Conservation (phyloP, 768 basidiomycete species). For the Boletellus emodensis region DNA sequence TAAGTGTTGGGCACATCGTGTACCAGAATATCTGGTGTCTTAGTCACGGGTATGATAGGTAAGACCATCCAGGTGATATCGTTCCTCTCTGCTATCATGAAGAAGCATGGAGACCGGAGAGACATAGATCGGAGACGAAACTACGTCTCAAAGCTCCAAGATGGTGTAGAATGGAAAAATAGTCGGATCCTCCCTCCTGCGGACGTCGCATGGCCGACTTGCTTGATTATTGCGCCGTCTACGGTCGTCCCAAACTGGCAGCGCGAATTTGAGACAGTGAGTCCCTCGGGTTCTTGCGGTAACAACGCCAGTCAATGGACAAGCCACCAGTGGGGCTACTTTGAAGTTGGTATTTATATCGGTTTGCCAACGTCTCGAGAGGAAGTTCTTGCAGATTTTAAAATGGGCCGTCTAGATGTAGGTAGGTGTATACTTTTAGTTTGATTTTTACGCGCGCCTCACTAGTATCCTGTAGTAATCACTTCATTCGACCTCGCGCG, state of each 20-base stretch:
- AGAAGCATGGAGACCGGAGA: constrained; percentile 59
- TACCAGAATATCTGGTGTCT: not conserved
- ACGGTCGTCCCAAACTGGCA: constrained; percentile 87
- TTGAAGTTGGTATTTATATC: constrained; percentile 76
- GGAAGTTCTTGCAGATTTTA: constrained; percentile 64
- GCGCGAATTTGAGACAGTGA: constrained; percentile 78
- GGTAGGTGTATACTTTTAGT: constrained; percentile 42
- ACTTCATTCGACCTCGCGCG: constrained; percentile 76
- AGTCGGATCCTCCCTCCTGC: constrained; percentile 57
- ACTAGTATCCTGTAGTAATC: constrained; percentile 50
- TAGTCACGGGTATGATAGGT: constrained; percentile 38
- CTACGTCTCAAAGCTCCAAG: constrained; percentile 65
- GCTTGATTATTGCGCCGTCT: constrained; percentile 82
- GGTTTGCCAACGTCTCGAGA: constrained; percentile 50
- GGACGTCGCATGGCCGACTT: constrained; percentile 77
- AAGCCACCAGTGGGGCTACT: constrained; percentile 80
- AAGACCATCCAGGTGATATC: constrained; percentile 95
- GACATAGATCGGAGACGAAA: constrained; percentile 67
- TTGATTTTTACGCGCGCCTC: not conserved
- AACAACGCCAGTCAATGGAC: not conserved
- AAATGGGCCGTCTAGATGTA: constrained; percentile 78
- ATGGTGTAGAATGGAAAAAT: constrained; percentile 50
- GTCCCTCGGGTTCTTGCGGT: constrained; percentile 9
- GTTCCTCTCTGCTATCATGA: constrained; percentile 89
- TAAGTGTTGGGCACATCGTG: constrained; percentile 8